Conservation (phyloP, 2,329 filamentous ascomycete genomes). For the Aspergillus awamori region DNA sequence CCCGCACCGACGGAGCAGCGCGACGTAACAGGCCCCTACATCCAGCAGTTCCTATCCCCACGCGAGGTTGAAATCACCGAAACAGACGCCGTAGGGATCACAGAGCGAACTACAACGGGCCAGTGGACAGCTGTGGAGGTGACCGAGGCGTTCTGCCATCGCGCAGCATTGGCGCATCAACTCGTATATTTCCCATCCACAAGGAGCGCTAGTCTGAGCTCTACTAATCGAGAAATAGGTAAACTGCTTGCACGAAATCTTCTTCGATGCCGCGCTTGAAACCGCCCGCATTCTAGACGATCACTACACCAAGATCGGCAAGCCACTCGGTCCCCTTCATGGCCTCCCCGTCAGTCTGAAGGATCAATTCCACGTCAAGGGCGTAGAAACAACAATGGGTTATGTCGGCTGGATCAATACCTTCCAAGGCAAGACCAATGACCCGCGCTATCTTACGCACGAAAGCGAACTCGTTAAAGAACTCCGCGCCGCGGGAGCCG, state of each 20-base stretch:
- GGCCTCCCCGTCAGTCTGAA: conserved; percentile 62
- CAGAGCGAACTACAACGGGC: conserved; percentile 56
- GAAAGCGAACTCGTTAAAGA: conserved; percentile 63
- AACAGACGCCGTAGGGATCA: conserved; percentile 60
- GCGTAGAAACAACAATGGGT: conserved; percentile 61
- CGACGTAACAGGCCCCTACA: conserved; percentile 60
- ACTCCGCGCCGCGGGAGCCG: conserved; percentile 56
- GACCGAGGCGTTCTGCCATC: conserved; percentile 59
- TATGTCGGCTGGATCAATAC: conserved; percentile 68
- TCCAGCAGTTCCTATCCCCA: conserved; percentile 57
- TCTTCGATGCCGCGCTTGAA: conserved; percentile 56
- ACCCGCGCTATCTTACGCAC: conserved; percentile 52
- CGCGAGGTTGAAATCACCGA: conserved; percentile 64
- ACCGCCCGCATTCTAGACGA: conserved; percentile 54
- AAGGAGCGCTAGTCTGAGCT: not conserved
- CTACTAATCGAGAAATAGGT: conserved; percentile 27
- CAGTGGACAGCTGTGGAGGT: conserved; percentile 61
- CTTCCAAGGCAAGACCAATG: conserved; percentile 58
- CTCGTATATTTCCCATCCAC: conserved; percentile 42
- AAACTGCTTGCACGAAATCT: conserved; percentile 58
- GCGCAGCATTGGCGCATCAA: conserved; percentile 62
- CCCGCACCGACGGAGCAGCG: conserved; percentile 56
- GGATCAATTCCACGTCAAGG: conserved; percentile 53
- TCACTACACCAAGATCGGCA: conserved; percentile 46
- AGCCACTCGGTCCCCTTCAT: conserved; percentile 62